Evolutionary conservation across 148 eudicot species (phyloP), one percentile per base, ranked within the genome.

Genomic region (Dysphania ambrosioides): DNA sequence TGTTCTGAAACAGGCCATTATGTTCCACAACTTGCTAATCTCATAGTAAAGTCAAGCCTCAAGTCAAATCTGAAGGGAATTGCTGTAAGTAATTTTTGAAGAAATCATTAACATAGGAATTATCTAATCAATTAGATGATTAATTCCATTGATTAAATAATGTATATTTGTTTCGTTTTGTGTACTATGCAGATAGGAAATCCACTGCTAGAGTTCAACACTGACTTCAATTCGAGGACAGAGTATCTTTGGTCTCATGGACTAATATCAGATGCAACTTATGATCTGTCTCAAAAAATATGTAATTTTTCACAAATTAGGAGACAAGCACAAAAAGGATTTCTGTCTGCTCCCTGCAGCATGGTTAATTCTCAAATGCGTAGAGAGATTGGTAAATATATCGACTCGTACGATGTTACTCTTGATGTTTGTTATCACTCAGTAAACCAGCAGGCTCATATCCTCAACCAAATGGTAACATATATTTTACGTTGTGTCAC

Each of bases 181-280:
- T n/a, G n/a, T 26, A 12, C 1, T 4, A 31, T 66, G 72, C 86
- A 93, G 98, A 78, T 93, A 63, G 98, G 97, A 66, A 93, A 89
- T 81, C 98, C 97, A 41, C 83, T 89, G 49, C 75, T 91, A 67
- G 93, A 91, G 61, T 89, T 89, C 81, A 83, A 88, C 79, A 84
- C 86, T 8, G 94, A 93, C 72, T 84, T 88, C 78, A 88, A 89
- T 66, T 79, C 88, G 18, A 71, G 76, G 63, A 88, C 80, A 3
- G 98, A 85, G 69, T 93, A 80, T 75, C 75, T 82, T 0, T 93
- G 94, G 97, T 86, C 97, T 18, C 98, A 89, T 71, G 94, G 97
- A 3, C 53, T 93, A 30, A 81, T 93, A 79, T 93, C 97, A 13
- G 97, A 93, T 64, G 72, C 84, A 13, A 87, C 96, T 29, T 83